A percentile compares a stretch with the other conserved stretches of the same genome.
Evolutionary conservation across 805 yeast genomes (phyloP).

Genomic region (Metschnikowia reukaufii): DNA sequence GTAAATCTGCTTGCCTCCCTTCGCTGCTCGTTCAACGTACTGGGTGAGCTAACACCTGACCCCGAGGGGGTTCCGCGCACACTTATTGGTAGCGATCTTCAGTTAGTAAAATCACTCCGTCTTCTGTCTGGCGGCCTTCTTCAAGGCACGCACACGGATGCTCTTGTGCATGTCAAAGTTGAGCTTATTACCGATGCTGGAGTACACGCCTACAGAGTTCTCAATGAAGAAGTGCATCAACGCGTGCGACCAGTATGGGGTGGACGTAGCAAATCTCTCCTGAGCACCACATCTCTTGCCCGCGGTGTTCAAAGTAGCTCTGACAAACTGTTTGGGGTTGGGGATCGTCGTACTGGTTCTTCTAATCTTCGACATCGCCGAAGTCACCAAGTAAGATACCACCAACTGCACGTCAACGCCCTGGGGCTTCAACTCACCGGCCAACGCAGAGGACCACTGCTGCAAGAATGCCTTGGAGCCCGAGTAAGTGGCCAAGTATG

Average conservation of each 20-base stretch:
- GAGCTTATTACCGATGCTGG: constrained; percentile 63
- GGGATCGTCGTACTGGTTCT: constrained; percentile 77
- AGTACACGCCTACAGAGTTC: constrained; percentile 77
- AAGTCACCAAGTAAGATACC: constrained; percentile 85
- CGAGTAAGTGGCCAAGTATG: constrained; percentile 87
- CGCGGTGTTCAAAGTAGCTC: constrained; percentile 61
- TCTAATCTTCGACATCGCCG: constrained; percentile 93
- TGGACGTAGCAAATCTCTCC: constrained; percentile 78
- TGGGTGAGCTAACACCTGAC: too few species aligned
- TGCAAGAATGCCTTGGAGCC: constrained; percentile 96
- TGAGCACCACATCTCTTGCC: constrained; percentile 94
- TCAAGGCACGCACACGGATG: constrained; percentile 80
- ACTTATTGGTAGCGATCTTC: not conserved
- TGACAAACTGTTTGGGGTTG: constrained; percentile 75
- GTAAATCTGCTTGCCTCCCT: too few species aligned
- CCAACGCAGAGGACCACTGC: constrained; percentile 85
- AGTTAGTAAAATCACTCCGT: constrained; percentile 9
- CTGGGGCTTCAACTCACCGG: constrained; percentile 71
- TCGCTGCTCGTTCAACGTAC: too few species aligned
- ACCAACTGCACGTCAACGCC: constrained; percentile 85
- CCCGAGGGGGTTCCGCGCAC: too few species aligned
- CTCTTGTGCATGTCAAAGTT: constrained; percentile 76
- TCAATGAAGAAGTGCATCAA: constrained; percentile 82
- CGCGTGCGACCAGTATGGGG: constrained; percentile 96
- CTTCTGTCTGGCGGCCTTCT: constrained; percentile 52